Evolutionary conservation across 2,329 filamentous ascomycete genomes (phyloP), one percentile per base, ranked within the genome.

Genomic region (Lojkania enalia): DNA sequence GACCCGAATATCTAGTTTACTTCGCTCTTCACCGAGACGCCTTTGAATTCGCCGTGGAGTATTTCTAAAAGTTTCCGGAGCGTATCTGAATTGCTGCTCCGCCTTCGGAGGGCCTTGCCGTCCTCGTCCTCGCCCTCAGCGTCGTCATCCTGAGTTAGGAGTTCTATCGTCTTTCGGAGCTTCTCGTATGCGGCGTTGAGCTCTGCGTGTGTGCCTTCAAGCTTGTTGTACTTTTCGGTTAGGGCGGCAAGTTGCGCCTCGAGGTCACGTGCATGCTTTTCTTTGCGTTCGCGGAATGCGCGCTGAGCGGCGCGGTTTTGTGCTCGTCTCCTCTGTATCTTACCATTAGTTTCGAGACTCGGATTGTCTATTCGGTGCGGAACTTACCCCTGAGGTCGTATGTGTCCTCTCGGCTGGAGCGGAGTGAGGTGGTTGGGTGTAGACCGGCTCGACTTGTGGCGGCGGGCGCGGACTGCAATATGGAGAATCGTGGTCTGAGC

Each of bases 201-300:
- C 39, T 72, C 67, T 0, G 55, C 66, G 58, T 83, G 82, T 3
- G 79, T 80, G 39, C 75, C 72, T 49, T 76, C 75, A 41, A 85
- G 75, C 23, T 74, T 72, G 46, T 77, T 77, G 61, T 84, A 80
- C 54, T 77, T 79, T 18, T 78, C 74, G 49, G 77, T 76, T 38
- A 81, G 69, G 14, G 79, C 75, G 35, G 66, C 67, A 21, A 85
- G 75, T 38, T 82, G 75, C 25, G 72, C 61, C 62, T 85, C 82
- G 15, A 86, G 76, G 54, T 85, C 82, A 49, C 79, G 78, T 57
- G 84, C 84, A 49, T 83, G 78, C 62, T 84, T 82, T 58, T 86
- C 81, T 57, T 84, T 84, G 41, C 81, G 75, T 61, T 84, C 80
- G 36, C 81, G 74, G 58, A 83, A 84, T 1, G 80, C 81, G 46